A percentile compares a stretch with the other conserved stretches of the same genome.
Conservation (phyloP, 805 yeast species). For the Spathaspora girioi region DNA sequence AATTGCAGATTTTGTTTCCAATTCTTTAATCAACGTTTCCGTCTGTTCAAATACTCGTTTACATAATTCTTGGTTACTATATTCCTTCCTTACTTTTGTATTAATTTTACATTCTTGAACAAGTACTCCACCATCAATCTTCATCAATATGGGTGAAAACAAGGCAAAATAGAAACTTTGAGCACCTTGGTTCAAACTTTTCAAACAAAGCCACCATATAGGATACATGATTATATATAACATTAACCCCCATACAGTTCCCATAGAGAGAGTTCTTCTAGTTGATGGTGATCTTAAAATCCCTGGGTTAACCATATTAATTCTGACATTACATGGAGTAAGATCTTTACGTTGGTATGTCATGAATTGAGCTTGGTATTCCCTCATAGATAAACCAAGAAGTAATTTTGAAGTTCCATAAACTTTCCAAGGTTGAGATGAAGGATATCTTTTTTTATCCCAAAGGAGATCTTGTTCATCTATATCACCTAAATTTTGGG, state of each 20-base stretch:
- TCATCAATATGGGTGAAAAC: slow-evolving; percentile 66
- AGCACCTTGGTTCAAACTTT: slow-evolving; percentile 73
- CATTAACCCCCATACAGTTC: slow-evolving; percentile 60
- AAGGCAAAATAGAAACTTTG: slow-evolving; percentile 71
- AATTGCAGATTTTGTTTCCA: slow-evolving; percentile 72
- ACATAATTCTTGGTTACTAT: slow-evolving; percentile 59
- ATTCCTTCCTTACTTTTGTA: slow-evolving; percentile 58
- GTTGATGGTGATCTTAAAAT: slow-evolving; percentile 84
- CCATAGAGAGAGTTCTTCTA: slow-evolving; percentile 73
- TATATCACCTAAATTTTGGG: slow-evolving; percentile 70
- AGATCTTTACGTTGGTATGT: slow-evolving; percentile 64
- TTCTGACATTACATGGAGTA: slow-evolving; percentile 63
- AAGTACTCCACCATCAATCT: slow-evolving; percentile 61
- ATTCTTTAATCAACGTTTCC: slow-evolving; percentile 46
- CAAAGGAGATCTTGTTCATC: slow-evolving; percentile 64
- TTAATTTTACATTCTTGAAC: slow-evolving; percentile 68
- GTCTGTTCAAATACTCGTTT: slow-evolving; percentile 59
- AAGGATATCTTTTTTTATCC: slow-evolving; percentile 56
- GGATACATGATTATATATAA: slow-evolving; percentile 71
- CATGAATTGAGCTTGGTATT: slow-evolving; percentile 65
- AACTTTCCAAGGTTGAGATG: slow-evolving; percentile 63
- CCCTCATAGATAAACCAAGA: slow-evolving; percentile 70
- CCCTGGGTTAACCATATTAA: slow-evolving; percentile 87
- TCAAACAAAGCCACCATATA: slow-evolving; percentile 75
- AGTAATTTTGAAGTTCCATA: slow-evolving; percentile 82